Percentiles rank a stretch among this genome's conserved stretches.
Conservation (phyloP, 495 filamentous ascomycete species). For the Thermochaetoides thermophila region DNA sequence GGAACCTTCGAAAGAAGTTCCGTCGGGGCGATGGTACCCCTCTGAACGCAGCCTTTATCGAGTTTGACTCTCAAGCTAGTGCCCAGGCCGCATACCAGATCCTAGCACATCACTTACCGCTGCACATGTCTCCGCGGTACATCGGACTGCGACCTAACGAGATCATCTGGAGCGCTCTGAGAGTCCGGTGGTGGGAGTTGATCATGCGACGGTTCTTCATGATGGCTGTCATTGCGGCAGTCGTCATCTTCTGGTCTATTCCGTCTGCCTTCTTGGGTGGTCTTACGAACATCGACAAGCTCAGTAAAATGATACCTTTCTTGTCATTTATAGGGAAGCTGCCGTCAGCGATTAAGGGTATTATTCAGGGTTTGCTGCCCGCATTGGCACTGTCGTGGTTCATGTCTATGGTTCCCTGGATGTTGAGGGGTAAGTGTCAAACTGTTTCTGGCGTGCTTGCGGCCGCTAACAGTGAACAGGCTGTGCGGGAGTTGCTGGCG, state of each 20-base stretch:
- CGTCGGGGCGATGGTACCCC: conserved; percentile 29
- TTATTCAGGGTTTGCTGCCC: conserved; percentile 70
- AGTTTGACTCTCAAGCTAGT: conserved; percentile 60
- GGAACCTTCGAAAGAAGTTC: conserved; percentile 36
- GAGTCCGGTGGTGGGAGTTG: conserved; percentile 68
- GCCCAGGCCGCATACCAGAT: conserved; percentile 75
- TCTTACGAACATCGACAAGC: conserved; percentile 61
- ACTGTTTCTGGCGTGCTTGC: too few relatives aligned
- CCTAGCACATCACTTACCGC: conserved; percentile 60
- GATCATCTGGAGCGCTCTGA: conserved; percentile 70
- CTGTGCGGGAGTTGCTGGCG: conserved; percentile 60
- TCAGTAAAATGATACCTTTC: conserved; percentile 46
- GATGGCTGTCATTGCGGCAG: conserved; percentile 44
- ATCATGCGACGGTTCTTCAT: conserved; percentile 53
- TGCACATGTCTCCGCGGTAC: conserved; percentile 75
- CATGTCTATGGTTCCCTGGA: conserved; percentile 64
- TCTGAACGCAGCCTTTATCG: conserved; percentile 61
- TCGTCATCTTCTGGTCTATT: conserved; percentile 85
- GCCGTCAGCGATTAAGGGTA: conserved; percentile 48
- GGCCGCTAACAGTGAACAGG: too few relatives aligned
- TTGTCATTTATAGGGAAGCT: conserved; percentile 53
- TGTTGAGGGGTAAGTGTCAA: conserved; percentile 58
- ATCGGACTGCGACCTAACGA: conserved; percentile 66
- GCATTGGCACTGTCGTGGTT: conserved; percentile 58
- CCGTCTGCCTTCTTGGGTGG: conserved; percentile 65